These are phyloP conservation scores for Nannochloropsis granulata DNA, from an alignment of 108 stramenopile genomes.

Conservation along the genomic window DNA sequence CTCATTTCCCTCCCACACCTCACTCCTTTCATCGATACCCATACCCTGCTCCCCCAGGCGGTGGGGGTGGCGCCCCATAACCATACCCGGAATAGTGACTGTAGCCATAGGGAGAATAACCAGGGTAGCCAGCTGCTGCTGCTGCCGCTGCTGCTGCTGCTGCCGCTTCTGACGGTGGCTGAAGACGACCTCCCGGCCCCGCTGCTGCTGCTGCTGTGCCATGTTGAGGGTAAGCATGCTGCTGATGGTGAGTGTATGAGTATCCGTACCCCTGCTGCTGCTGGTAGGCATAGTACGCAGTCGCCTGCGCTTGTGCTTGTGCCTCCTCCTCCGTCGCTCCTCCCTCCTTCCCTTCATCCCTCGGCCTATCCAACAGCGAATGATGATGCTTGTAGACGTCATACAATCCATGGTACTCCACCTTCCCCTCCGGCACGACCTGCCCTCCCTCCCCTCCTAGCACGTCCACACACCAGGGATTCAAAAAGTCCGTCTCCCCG, in stretches of 20 bases:
- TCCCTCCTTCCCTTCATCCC: neutral
- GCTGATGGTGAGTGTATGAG: neutral
- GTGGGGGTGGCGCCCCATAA: neutral
- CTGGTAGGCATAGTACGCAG: neutral
- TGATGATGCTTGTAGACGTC: neutral
- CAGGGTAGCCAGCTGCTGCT: neutral
- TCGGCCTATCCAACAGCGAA: neutral
- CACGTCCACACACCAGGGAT: neutral
- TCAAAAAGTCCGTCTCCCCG: neutral
- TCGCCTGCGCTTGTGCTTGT: neutral
- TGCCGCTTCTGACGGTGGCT: neutral
- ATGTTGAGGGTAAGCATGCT: neutral
- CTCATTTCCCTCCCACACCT: too few relatives aligned
- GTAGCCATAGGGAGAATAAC: neutral
- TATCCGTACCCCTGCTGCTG: too few relatives aligned
- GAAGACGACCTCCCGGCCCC: neutral
- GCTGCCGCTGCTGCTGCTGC: neutral
- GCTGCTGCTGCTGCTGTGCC: neutral
- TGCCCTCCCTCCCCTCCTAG: neutral
- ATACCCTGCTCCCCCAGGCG: neutral
- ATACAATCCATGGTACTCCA: neutral
- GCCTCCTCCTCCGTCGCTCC: neutral
- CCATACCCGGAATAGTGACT: neutral
- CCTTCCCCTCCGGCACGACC: neutral
- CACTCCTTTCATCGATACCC: neutral